Base-by-base conservation (phyloP, 2,329 filamentous ascomycete genomes). In the Alternaria conjuncta region DNA sequence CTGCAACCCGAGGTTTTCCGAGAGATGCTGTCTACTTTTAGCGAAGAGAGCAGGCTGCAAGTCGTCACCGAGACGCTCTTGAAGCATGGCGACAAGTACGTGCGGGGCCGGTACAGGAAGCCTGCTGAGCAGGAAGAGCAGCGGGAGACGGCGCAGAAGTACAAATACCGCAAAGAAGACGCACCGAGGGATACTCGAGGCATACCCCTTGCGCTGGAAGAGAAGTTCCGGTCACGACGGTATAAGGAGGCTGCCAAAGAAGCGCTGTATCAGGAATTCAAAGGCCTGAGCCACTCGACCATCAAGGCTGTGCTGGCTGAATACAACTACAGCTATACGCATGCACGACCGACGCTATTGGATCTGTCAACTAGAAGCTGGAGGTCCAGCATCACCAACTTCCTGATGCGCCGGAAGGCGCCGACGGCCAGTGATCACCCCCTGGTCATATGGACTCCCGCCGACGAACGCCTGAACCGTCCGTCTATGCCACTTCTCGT, bases 1-100 rank as follows among this genome's bases (percentile, higher is more conserved):
- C 84, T 94, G n/a, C 90, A 93, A 78, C 85, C 92, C 63, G 91
- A 94, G 70, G 92, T 94, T 18, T 93, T 96, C 75, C 88, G 92
- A 47, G 92, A 95, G 82, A 92, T 96, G 87, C 87, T 96, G 53
- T 82, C 85, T 43, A 91, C 85, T 73, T 91, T 94, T 75, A 90
- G 90, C 72, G 88, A 90, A 71, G 91, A 94, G 78, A 95, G 92
- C 65, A 85, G 92, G 68, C 81, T 95, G 23, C 90, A 92, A 46
- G 85, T 96, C 53, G 90, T 94, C 26, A 92, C 92, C 12, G 92
- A 96, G 75, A 87, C 89, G 54, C 82, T 96, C 62, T 84, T 96
- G 62, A 93, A 92, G 81, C 89, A 90, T 72, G 87, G 88, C 36
- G 86, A 87, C 57, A 86, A 87, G 54, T 92, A 89, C 85, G 89